Base-by-base conservation (phyloP, 2,329 filamentous ascomycete species). In the Diplocarpon mali region DNA sequence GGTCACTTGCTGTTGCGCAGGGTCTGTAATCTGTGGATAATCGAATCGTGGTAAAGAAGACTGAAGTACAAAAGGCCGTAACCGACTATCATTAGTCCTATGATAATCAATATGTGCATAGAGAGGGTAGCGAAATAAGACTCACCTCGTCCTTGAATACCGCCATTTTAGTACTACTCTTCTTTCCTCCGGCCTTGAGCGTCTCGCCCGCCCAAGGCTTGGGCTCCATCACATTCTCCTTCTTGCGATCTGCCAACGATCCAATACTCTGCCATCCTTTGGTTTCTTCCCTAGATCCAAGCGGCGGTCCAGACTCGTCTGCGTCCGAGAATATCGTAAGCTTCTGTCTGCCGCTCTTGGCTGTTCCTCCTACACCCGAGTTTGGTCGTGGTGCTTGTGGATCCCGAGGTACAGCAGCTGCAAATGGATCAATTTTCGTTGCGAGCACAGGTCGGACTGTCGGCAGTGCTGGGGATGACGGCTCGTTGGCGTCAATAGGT, bases 141-240 rank as follows among this genome's bases (percentile, higher is more conserved):
- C 87, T 82, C 83, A 98, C 92, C 84, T 84, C 72, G 72, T 98
- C 92, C 72, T 85, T 90, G 71, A 95, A 98, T 37, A 98, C 77
- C 60, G 82, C 71, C 80, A 98, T 83, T 71, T 95, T 96, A 43
- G 81, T 75, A 28, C 73, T 78, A 35, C 71, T 77, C 67, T 86
- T 85, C 69, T 86, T 92, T 57, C 87, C 90, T 35, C 85, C 87
- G 2, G 79, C 84, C 64, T 90, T 86, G 55, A 98, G 67, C 34
- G 85, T 95, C 69, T 96, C 88, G 20, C 92, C 92, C 10, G 72
- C 83, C 92, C 89, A 95, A 15, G 90, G 87, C 61, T 83, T 89
- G 10, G 89, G 78, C 61, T 90, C 87, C 53, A 89, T 69, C 6
- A 73, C 71, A 60, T 98, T 98, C 64, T 98, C 92, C 72, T 96